Percentiles rank a stretch among this genome's conserved stretches.
Conservation (phyloP, 805 yeast species). For the Sugiyamaella boreocaroliniensis region DNA sequence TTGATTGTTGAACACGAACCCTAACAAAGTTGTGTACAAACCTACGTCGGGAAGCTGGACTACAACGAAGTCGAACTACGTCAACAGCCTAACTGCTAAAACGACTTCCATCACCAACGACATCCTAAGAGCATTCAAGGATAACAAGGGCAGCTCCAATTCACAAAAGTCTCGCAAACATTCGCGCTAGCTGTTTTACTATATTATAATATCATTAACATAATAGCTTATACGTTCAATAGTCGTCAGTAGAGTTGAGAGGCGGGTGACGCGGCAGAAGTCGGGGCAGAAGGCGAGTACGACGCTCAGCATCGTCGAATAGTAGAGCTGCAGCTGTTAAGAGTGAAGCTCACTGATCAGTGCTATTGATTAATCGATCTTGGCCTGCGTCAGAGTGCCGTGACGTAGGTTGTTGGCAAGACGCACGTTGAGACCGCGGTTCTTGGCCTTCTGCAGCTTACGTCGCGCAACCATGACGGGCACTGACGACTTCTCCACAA, state of each 20-base stretch:
- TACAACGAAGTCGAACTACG: conserved; percentile 9
- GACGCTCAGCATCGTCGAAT: too few species aligned
- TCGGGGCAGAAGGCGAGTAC: not conserved
- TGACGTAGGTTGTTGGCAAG: conserved; percentile 31
- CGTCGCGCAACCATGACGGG: conserved; percentile 79
- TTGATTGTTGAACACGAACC: not conserved
- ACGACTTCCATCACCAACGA: conserved; percentile 9
- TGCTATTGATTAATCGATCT: conserved; percentile 19
- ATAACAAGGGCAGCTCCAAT: conserved; percentile 1
- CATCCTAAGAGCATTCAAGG: conserved; percentile 3
- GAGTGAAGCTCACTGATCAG: too few species aligned
- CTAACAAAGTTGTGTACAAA: conserved; percentile 12
- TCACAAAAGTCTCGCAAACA: not conserved
- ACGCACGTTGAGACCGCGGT: conserved; percentile 45
- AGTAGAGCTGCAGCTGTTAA: too few species aligned
- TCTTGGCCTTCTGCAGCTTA: conserved; percentile 60
- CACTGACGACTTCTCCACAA: conserved; percentile 62
- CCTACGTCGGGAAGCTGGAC: conserved; percentile 21
- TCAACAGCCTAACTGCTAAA: conserved; percentile 6
- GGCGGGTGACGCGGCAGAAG: not conserved
- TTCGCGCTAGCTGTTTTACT: not conserved
- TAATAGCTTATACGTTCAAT: not conserved
- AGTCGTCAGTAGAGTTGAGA: not conserved
- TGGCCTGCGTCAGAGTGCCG: conserved; percentile 18
- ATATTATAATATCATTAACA: not conserved